These are phyloP conservation scores for Nemania sp. DNA, from an alignment of 2,329 filamentous ascomycete genomes.

Conservation along the genomic window DNA sequence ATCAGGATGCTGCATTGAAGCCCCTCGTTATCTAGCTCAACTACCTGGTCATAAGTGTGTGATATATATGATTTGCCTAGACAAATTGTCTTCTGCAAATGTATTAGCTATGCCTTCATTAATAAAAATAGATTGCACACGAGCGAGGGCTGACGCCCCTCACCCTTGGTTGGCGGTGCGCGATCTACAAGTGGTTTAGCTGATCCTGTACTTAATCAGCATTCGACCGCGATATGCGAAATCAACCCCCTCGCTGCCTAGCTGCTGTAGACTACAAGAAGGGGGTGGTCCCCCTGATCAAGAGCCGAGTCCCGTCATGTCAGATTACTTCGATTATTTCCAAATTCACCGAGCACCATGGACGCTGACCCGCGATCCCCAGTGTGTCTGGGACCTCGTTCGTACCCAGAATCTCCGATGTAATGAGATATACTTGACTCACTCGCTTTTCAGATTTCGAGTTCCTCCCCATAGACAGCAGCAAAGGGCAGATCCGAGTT, in stretches of 20 bases:
- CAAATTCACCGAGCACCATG: background rate
- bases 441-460: constrained; percentile 1
- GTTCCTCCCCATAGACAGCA: constrained; percentile 20
- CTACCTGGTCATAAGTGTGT: too few relatives aligned
- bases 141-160: too few relatives aligned
- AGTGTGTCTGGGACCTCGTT: constrained; percentile 15
- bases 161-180: too few relatives aligned
- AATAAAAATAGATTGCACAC: too few relatives aligned
- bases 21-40: too few relatives aligned
- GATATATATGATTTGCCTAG: too few relatives aligned
- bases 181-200: background rate
- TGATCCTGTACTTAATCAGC: background rate
- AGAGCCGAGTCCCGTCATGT: too few relatives aligned
- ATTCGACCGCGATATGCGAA: too few relatives aligned
- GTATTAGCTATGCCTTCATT: too few relatives aligned
- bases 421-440: background rate
- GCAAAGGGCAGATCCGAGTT: constrained; percentile 18
- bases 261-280: background rate
- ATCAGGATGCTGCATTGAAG: too few relatives aligned
- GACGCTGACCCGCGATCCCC: constrained; percentile 16
- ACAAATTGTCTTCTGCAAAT: too few relatives aligned
- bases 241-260: background rate
- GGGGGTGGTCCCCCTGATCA: background rate
- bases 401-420: background rate
- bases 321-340: too few relatives aligned